phyloP scores from a whole-genome alignment of 331 rosid species.

The Malus hybrid region DNA sequence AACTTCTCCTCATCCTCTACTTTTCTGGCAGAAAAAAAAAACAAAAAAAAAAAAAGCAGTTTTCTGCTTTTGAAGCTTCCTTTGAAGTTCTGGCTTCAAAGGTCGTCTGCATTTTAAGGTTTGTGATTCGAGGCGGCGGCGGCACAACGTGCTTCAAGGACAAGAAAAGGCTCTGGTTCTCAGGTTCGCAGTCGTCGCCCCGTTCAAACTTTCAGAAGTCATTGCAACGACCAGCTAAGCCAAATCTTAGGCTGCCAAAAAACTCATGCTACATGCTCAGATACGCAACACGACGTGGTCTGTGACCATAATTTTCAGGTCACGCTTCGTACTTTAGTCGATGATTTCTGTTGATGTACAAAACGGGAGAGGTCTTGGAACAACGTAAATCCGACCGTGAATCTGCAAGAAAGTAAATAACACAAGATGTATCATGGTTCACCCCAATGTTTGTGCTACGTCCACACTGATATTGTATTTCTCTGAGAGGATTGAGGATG shows the following conservation, averaged over 20 bases:
- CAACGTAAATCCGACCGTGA: no score
- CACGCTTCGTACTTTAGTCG: background rate
- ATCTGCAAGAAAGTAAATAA: no score
- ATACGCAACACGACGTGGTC: background rate
- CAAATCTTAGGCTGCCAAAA: conserved; percentile 15
- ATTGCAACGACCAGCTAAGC: background rate
- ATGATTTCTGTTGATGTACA: no score
- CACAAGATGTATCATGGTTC: no score
- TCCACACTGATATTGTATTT: no score
- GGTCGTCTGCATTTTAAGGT: background rate
- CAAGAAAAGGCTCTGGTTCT: background rate
- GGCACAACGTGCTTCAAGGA: conserved; percentile 10
- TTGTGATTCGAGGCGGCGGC: background rate
- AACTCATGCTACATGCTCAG: background rate
- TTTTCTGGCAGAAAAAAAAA: background rate
- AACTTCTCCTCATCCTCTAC: background rate
- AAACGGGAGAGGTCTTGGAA: no score
- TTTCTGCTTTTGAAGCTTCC: background rate
- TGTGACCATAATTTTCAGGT: conserved; percentile 2
- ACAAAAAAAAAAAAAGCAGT: background rate
- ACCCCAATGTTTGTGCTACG: no score
- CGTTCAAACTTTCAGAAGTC: background rate
- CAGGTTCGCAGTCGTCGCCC: conserved; percentile 1
- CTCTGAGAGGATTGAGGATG: no score
- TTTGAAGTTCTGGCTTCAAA: background rate